These are phyloP conservation scores for Xanthoconium separans DNA, from an alignment of 1,284 basidiomycete genomes.

Conservation along the genomic window DNA sequence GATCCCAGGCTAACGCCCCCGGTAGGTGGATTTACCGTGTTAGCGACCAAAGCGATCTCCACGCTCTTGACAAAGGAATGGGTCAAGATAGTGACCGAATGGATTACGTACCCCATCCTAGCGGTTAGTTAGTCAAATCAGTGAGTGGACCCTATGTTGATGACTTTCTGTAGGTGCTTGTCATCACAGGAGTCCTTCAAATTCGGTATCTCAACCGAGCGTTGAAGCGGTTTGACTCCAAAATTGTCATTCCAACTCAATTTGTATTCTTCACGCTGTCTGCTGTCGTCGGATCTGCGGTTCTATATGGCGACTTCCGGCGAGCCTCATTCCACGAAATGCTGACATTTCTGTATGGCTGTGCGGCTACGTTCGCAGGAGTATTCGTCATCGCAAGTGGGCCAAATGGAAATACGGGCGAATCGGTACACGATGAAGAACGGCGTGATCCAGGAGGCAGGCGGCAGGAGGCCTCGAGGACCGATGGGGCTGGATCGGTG, in stretches of 20 bases:
- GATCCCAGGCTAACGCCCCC: conserved; percentile 4
- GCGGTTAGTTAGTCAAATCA: conserved; percentile 40
- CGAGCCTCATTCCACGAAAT: conserved; percentile 78
- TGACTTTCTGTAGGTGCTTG: conserved; percentile 55
- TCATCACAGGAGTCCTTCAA: conserved; percentile 83
- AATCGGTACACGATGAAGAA: conserved; percentile 21
- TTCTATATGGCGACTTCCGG: conserved; percentile 92
- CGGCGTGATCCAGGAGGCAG: conserved; percentile 33
- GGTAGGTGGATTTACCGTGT: conserved; percentile 88
- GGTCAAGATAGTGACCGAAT: conserved; percentile 69
- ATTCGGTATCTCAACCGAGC: conserved; percentile 91
- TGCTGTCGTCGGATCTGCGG: conserved; percentile 89
- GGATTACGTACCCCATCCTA: conserved; percentile 79
- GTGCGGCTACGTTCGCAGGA: conserved; percentile 79
- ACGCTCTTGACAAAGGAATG: conserved; percentile 79
- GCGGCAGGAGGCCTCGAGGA: conserved; percentile 31
- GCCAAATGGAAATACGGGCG: conserved; percentile 28
- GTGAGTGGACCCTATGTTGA: conserved; percentile 19
- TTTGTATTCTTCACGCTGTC: conserved; percentile 89
- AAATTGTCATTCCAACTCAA: conserved; percentile 92
- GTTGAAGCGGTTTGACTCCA: conserved; percentile 78
- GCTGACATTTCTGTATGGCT: conserved; percentile 85
- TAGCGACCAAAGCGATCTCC: conserved; percentile 92
- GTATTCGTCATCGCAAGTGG: conserved; percentile 82
- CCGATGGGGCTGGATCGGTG: conserved; percentile 33